Evolutionary conservation across 1,284 basidiomycete species (phyloP).

Genomic region (Heliocybe sulcata): DNA sequence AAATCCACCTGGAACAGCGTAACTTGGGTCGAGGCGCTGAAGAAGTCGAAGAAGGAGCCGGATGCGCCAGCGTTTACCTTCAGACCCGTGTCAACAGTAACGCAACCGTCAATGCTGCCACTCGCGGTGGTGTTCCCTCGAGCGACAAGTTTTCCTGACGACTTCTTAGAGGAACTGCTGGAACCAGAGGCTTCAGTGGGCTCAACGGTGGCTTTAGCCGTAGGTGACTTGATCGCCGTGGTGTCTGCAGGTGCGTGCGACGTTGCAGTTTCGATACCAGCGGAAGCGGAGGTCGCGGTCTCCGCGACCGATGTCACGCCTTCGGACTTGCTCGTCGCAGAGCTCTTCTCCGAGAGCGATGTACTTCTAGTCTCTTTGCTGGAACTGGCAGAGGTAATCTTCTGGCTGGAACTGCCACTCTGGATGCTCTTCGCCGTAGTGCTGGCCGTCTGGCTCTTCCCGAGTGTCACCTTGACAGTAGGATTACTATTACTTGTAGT

Average conservation of each 20-base stretch:
- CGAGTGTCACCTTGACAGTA: constrained; percentile 3
- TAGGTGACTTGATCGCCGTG: neutral
- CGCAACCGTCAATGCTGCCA: constrained; percentile 15
- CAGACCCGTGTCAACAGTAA: constrained; percentile 18
- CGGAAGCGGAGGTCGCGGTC: neutral
- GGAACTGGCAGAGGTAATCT: neutral
- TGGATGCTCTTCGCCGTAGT: neutral
- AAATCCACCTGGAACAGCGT: constrained; percentile 19
- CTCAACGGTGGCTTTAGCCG: neutral
- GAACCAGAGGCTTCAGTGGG: neutral
- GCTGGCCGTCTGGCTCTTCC: neutral
- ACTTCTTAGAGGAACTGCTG: neutral
- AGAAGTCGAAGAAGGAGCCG: constrained; percentile 20
- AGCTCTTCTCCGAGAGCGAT: neutral
- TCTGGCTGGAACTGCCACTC: neutral
- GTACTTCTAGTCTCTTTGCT: neutral
- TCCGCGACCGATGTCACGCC: neutral
- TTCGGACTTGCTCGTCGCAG: neutral
- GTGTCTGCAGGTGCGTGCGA: neutral
- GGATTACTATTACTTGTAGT: neutral
- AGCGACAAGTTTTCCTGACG: neutral
- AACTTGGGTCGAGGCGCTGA: constrained; percentile 17
- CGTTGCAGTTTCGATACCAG: too few species aligned
- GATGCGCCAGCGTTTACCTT: constrained; percentile 18
- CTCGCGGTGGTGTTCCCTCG: neutral